phyloP scores from a whole-genome alignment of 805 yeast genomes.

The Myxozyma mucilagina region DNA sequence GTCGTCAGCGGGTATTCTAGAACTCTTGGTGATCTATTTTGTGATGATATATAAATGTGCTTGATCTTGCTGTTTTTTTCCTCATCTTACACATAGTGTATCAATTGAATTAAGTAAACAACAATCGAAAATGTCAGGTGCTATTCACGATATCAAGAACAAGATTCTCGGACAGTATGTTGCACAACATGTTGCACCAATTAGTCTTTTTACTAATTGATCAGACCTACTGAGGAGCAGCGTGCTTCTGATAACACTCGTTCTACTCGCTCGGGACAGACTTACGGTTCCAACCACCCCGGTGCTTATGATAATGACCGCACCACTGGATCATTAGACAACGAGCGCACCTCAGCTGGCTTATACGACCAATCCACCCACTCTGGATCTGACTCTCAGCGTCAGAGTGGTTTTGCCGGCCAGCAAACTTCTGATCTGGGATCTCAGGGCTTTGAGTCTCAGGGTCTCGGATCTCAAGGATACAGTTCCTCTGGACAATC shows the following conservation, averaged over 20 bases:
- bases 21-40: no score
- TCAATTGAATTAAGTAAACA: neutral
- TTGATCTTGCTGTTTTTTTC: neutral
- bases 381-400: no score
- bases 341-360: neutral
- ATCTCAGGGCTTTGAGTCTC: no score
- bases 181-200: neutral
- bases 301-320: constrained; percentile 1
- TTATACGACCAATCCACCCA: no score
- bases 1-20: no score
- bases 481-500: neutral
- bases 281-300: constrained; percentile 3
- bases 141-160: constrained; percentile 15
- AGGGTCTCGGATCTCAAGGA: neutral
- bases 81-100: neutral
- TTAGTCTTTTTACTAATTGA: neutral
- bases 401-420: neutral
- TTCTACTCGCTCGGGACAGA: constrained; percentile 21
- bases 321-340: neutral
- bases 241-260: neutral
- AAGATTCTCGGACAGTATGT: constrained; percentile 16
- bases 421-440: neutral
- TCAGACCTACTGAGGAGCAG: constrained; percentile 1
- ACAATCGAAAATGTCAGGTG: constrained; percentile 11
- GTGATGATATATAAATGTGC: neutral